Evolutionary conservation across 192 early-diverging fungal genomes (phyloP), one percentile per base, ranked within the genome.

Genomic region (Mortierella hygrophila): DNA sequence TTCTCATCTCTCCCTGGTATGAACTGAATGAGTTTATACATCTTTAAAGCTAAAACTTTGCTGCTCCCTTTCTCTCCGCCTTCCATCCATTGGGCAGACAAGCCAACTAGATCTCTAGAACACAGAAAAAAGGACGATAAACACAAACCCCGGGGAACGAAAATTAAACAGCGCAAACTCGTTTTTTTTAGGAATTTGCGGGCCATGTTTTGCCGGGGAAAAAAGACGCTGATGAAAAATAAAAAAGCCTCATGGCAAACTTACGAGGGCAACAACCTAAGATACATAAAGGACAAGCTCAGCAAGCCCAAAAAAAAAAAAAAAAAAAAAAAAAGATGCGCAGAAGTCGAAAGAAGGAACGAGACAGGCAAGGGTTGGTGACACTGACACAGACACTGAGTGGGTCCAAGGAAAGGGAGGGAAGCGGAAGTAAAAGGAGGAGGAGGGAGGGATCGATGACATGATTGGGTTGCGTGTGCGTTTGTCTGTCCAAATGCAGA

Each of bases 131-230:
- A 2, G 38, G 26, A 32, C 5, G 60, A 65, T 65, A 63, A 55
- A 57, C 47, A 57, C 6, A 57, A 65, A 65, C 60, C 60, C 60
- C 60, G 60, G 60, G 60, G 60, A 65, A 65, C 60, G 29, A 65
- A 65, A 65, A 65, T 65, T 13, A 65, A 65, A 65, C 60, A 65
- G 60, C 60, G 60, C 60, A 65, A 65, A 65, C 60, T 65, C 60
- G 60, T 65, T 32, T 65, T 32, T 57, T 57, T 26, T 26, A 65
- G 60, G 60, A 29, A 65, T 65, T 65, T 32, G 60, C 60, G 60
- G 60, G 60, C 60, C 60, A 65, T 65, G 60, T 65, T 65, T 65
- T 65, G 60, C 60, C 60, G 60, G 60, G 60, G 11, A 32, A 15
- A 60, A 60, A 65, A 15, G 16, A 52, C 21, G 49, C 3, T 40